phyloP scores from a whole-genome alignment of 805 yeast genomes.

The Candida xiaguanensis region DNA sequence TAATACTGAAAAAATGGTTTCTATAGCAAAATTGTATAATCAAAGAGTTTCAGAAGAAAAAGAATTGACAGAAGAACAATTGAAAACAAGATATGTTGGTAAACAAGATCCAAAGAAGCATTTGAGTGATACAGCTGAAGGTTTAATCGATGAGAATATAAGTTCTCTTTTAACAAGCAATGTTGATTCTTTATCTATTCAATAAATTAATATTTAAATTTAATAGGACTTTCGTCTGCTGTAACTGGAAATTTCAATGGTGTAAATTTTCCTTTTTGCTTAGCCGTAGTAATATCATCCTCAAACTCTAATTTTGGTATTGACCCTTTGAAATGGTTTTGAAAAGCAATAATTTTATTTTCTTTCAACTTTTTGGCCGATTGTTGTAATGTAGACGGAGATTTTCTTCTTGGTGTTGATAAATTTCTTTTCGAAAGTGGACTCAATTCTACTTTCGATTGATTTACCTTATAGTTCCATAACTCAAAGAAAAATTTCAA shows the following conservation, averaged over 20 bases:
- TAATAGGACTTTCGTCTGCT: conserved; percentile 3
- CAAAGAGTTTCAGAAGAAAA: conserved; percentile 90
- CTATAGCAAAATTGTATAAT: conserved; percentile 84
- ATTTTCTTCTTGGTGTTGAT: conserved; percentile 20
- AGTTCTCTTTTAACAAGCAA: conserved; percentile 84
- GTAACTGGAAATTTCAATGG: conserved; percentile 7
- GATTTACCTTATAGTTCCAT: conserved; percentile 29
- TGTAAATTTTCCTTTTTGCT: conserved; percentile 3
- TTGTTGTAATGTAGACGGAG: conserved; percentile 36
- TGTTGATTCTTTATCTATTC: conserved; percentile 86
- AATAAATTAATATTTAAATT: conserved; percentile 31
- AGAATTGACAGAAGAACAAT: conserved; percentile 80
- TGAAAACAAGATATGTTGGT: conserved; percentile 95
- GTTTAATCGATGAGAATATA: conserved; percentile 83
- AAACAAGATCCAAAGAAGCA: conserved; percentile 99
- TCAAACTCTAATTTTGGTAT: conserved; percentile 7
- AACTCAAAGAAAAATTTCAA: conserved; percentile 31
- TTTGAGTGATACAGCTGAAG: conserved; percentile 82
- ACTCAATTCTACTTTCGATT: conserved; percentile 14
- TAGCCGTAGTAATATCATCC: conserved; percentile 5
- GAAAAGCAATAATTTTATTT: conserved; percentile 32
- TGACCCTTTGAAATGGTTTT: conserved; percentile 25
- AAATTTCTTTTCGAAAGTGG: conserved; percentile 33
- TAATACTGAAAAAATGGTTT: conserved; percentile 75
- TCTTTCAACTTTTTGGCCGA: conserved; percentile 33